Percentiles rank a stretch among this genome's conserved stretches.
Conservation (phyloP, 495 filamentous ascomycete genomes). For the Elaphomyces granulatus region DNA sequence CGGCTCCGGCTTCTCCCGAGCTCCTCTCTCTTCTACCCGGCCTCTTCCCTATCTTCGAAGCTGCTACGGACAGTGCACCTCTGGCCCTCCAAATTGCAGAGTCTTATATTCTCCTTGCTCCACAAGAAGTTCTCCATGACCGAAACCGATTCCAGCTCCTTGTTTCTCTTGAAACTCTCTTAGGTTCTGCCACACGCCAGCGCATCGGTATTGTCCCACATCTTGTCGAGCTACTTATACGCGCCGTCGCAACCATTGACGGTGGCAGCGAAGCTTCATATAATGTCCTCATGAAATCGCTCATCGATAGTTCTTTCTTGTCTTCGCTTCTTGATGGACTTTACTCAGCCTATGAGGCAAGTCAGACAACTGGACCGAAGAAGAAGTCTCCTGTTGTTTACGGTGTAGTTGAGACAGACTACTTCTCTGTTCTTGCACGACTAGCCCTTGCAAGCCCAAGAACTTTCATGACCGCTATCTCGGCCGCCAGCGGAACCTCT, state of each 20-base stretch:
- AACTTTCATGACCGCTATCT: constrained; percentile 44
- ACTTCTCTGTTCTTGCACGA: constrained; percentile 69
- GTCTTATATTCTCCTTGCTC: constrained; percentile 67
- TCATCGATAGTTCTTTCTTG: constrained; percentile 55
- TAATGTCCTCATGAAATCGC: constrained; percentile 46
- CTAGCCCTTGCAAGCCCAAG: constrained; percentile 54
- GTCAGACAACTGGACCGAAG: constrained; percentile 65
- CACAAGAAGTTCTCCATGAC: constrained; percentile 55
- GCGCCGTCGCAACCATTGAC: constrained; percentile 52
- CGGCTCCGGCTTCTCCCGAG: constrained; percentile 46
- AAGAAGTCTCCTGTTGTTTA: constrained; percentile 45
- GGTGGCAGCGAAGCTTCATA: constrained; percentile 51
- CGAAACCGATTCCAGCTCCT: constrained; percentile 43
- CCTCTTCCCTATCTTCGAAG: constrained; percentile 56
- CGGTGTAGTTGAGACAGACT: constrained; percentile 61
- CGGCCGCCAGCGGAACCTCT: constrained; percentile 22
- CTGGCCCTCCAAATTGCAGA: constrained; percentile 60
- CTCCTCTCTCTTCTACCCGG: constrained; percentile 51
- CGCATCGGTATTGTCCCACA: constrained; percentile 50
- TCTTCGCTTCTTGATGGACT: constrained; percentile 54
- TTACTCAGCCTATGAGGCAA: constrained; percentile 52
- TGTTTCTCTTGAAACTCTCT: constrained; percentile 40
- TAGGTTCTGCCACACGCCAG: constrained; percentile 42
- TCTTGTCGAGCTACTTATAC: constrained; percentile 57
- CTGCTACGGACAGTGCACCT: constrained; percentile 53